Evolutionary conservation across 768 basidiomycete genomes (phyloP).

Genomic region (Mycena maculata): DNA sequence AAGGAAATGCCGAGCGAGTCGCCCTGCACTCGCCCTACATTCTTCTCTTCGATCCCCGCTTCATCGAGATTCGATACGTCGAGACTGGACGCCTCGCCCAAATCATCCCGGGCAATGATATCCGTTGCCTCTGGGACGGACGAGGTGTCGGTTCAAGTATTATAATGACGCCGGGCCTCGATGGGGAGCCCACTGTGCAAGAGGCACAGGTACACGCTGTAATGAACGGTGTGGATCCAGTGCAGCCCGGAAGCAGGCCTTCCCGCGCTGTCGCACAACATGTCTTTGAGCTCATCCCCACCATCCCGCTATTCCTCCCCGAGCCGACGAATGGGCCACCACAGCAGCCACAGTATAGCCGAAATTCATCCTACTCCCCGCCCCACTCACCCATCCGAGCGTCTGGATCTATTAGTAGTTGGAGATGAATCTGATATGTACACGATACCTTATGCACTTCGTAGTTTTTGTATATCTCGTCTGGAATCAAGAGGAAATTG

Average conservation of each 20-base stretch:
- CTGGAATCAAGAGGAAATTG: conserved; percentile 2
- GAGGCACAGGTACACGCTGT: conserved; percentile 91
- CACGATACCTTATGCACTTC: conserved; percentile 30
- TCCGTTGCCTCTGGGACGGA: conserved; percentile 93
- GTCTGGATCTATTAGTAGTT: conserved; percentile 29
- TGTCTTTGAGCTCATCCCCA: conserved; percentile 76
- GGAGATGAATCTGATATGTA: conserved; percentile 36
- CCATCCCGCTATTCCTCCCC: conserved; percentile 24
- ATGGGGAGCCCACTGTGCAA: conserved; percentile 66
- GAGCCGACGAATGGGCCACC: background rate
- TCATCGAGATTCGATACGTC: conserved; percentile 91
- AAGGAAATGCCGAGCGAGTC: conserved; percentile 83
- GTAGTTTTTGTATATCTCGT: conserved; percentile 26
- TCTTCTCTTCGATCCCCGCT: conserved; percentile 87
- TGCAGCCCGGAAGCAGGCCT: conserved; percentile 52
- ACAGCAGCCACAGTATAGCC: conserved; percentile 17
- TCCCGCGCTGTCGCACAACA: conserved; percentile 72
- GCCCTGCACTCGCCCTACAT: conserved; percentile 92
- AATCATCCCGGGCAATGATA: conserved; percentile 83
- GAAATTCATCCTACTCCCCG: conserved; percentile 31
- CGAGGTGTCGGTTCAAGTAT: conserved; percentile 68
- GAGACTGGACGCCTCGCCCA: conserved; percentile 83
- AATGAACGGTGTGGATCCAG: conserved; percentile 70
- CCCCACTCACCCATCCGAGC: conserved; percentile 28
- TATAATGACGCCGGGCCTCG: conserved; percentile 64